These are phyloP conservation scores for Recurvomyces mirabilis DNA, from an alignment of 495 filamentous ascomycete species.

Conservation along the genomic window DNA sequence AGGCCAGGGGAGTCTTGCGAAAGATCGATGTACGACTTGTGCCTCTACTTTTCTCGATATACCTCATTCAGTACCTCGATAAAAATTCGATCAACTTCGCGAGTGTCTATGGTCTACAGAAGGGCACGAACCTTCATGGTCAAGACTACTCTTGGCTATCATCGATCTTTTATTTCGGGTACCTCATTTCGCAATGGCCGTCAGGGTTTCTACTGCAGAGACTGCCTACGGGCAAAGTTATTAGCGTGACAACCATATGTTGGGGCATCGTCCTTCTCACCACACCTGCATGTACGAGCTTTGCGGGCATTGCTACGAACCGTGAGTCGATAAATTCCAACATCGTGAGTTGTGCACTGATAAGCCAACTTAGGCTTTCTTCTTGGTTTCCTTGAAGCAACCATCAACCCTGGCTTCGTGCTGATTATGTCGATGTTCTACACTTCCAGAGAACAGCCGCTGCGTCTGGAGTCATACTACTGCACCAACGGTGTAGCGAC, in stretches of 20 bases:
- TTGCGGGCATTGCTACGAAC: constrained; percentile 25
- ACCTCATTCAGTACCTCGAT: constrained; percentile 47
- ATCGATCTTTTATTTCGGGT: constrained; percentile 49
- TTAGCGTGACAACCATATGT: constrained; percentile 35
- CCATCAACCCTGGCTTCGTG: constrained; percentile 43
- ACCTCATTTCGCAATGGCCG: constrained; percentile 42
- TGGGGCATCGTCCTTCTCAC: constrained; percentile 39
- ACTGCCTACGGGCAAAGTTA: constrained; percentile 43
- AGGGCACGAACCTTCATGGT: constrained; percentile 40
- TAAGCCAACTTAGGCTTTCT: no score
- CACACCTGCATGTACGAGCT: constrained; percentile 39
- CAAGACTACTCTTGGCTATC: constrained; percentile 50
- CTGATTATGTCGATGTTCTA: constrained; percentile 43
- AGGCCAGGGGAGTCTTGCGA: constrained; percentile 40
- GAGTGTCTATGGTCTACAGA: constrained; percentile 45
- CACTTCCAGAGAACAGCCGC: not conserved
- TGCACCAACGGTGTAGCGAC: constrained; percentile 46
- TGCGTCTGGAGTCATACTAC: constrained; percentile 42
- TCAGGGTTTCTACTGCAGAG: constrained; percentile 43
- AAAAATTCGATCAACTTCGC: constrained; percentile 52
- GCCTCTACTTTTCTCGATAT: constrained; percentile 46
- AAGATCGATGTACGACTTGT: constrained; percentile 46
- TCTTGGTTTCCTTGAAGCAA: constrained; percentile 23
- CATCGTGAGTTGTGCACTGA: no score
- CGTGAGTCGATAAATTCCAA: no score